These are phyloP conservation scores for Umbelopsis sp. DNA, from an alignment of 192 early-diverging fungal species.

Conservation along the genomic window DNA sequence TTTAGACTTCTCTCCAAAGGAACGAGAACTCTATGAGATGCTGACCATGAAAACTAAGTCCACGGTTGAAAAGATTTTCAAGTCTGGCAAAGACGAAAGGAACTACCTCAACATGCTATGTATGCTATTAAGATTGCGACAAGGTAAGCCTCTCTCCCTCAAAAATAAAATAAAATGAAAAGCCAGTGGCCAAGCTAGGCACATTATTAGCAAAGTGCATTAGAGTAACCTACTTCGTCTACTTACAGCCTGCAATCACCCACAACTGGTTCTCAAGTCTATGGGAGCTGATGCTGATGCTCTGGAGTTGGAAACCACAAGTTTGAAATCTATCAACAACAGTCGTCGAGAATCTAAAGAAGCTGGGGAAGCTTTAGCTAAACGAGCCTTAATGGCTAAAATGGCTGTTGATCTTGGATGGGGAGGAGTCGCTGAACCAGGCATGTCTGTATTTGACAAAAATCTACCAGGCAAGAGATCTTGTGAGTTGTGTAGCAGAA, in stretches of 20 bases:
- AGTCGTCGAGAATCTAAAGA: constrained; percentile 7
- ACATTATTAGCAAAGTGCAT: too few species aligned
- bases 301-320: constrained; percentile 18
- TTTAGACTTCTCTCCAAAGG: constrained; percentile 49
- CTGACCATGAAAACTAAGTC: constrained; percentile 41
- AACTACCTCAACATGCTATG: constrained; percentile 44
- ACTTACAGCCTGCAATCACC: constrained; percentile 36
- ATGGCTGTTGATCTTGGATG: constrained; percentile 29
- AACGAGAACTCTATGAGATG: constrained; percentile 62
- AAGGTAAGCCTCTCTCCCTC: constrained; percentile 39
- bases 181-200: neutral
- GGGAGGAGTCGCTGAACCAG: constrained; percentile 14
- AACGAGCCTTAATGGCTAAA: constrained; percentile 23
- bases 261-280: constrained; percentile 38
- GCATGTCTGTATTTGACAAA: constrained; percentile 21
- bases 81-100: constrained; percentile 29
- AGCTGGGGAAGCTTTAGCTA: neutral
- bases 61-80: constrained; percentile 26
- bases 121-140: constrained; percentile 39
- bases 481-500: constrained; percentile 29
- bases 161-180: too few species aligned
- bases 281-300: constrained; percentile 33
- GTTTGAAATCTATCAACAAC: constrained; percentile 4
- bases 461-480: neutral
- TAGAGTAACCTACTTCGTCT: neutral